Percentiles rank a stretch among this genome's conserved stretches.
Evolutionary conservation across 2,329 filamentous ascomycete species (phyloP).

Genomic region (Mariannaea elegans): DNA sequence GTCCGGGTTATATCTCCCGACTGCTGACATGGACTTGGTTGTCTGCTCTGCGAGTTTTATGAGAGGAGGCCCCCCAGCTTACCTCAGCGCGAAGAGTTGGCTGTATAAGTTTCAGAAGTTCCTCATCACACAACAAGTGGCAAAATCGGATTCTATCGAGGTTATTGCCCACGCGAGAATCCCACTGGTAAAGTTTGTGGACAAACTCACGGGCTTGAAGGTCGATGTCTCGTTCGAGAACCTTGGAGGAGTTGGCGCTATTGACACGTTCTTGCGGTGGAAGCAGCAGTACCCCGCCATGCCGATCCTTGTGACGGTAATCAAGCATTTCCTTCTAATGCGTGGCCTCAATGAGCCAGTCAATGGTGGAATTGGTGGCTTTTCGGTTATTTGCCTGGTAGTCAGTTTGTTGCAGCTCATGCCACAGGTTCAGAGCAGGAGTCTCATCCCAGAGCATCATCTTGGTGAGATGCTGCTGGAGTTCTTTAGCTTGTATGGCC

Average conservation of each 20-base stretch:
- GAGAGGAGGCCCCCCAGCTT: constrained; percentile 58
- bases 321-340: constrained; percentile 95
- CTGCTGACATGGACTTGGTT: constrained; percentile 94
- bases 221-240: constrained; percentile 98
- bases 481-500: constrained; percentile 91
- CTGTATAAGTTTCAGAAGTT: constrained; percentile 71
- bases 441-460: constrained; percentile 69
- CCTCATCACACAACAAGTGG: constrained; percentile 65
- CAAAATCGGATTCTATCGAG: constrained; percentile 66
- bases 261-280: constrained; percentile 84
- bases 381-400: constrained; percentile 92
- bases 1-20: constrained; percentile 74
- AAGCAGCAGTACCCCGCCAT: constrained; percentile 82
- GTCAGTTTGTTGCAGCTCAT: constrained; percentile 87
- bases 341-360: constrained; percentile 91
- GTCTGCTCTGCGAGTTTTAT: constrained; percentile 71
- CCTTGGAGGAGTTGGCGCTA: constrained; percentile 79
- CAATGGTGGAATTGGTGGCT: constrained; percentile 90
- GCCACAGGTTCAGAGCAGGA: constrained; percentile 72
- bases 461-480: constrained; percentile 84
- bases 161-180: constrained; percentile 82
- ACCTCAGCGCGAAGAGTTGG: constrained; percentile 59
- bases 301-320: constrained; percentile 83
- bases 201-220: constrained; percentile 78
- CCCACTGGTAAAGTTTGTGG: constrained; percentile 91